These are phyloP conservation scores for Cladosporium sp. DNA, from an alignment of 2,329 filamentous ascomycete species.

Conservation along the genomic window DNA sequence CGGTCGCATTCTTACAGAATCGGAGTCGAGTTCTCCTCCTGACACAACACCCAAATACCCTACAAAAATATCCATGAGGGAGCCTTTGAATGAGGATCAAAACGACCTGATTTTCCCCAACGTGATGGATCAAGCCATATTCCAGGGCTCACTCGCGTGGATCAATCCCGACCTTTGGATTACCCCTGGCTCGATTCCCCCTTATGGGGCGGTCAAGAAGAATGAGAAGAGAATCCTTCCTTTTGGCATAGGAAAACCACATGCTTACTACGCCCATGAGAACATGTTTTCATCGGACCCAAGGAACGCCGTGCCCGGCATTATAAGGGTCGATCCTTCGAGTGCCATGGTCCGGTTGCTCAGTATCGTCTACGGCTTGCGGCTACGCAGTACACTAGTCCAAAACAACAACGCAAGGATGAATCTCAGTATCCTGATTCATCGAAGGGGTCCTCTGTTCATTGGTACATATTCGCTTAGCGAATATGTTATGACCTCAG, in stretches of 20 bases:
- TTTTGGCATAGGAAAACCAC: not conserved
- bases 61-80: not conserved
- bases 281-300: not conserved
- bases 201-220: not conserved
- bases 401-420: not conserved
- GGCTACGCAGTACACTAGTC: not conserved
- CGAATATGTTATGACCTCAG: not conserved
- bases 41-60: not conserved
- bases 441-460: not conserved
- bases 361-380: not conserved
- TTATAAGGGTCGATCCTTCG: not conserved
- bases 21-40: not conserved
- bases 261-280: not conserved
- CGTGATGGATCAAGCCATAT: not conserved
- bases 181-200: not conserved
- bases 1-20: not conserved
- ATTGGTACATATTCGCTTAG: not conserved
- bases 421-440: not conserved
- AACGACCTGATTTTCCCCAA: not conserved
- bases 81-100: not conserved
- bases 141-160: not conserved
- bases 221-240: not conserved
- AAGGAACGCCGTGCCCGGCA: not conserved
- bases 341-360: not conserved
- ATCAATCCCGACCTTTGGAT: not conserved